Evolutionary conservation across 2,329 filamentous ascomycete genomes (phyloP).

Genomic region (Colletotrichum tabaci): DNA sequence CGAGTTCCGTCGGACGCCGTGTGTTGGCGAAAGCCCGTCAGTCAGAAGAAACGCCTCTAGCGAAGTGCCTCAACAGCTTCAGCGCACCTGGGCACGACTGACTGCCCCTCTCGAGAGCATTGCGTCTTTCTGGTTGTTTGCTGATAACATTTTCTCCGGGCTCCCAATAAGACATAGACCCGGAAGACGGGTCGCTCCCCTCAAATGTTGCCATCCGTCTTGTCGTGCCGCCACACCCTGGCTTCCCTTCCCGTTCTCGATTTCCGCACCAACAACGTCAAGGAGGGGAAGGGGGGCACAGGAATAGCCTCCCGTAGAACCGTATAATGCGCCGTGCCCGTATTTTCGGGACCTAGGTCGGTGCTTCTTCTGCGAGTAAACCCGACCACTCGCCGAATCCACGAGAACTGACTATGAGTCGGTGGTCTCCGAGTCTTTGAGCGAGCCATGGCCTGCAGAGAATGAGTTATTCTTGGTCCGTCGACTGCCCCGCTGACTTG

Average conservation of each 20-base stretch:
- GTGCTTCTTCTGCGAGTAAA: constrained; percentile 36
- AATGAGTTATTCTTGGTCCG: neutral
- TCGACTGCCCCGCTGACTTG: neutral
- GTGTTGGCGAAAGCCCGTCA: neutral
- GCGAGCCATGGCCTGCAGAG: too few species aligned
- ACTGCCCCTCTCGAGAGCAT: neutral
- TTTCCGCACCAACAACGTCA: neutral
- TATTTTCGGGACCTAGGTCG: constrained; percentile 37
- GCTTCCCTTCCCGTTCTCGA: neutral
- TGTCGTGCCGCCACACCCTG: constrained; percentile 16
- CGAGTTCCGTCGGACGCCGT: neutral
- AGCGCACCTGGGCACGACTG: neutral
- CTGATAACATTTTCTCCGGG: neutral
- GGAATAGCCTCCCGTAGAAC: constrained; percentile 10
- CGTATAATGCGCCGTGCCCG: constrained; percentile 32
- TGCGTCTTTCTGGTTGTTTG: neutral
- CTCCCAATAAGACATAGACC: neutral
- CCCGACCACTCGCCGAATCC: constrained; percentile 36
- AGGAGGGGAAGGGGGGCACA: neutral
- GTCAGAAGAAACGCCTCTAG: neutral
- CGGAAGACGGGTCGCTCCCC: constrained; percentile 14
- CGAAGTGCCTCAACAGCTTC: neutral
- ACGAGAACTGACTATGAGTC: neutral
- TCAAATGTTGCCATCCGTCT: constrained; percentile 25
- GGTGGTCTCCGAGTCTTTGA: neutral